These are phyloP conservation scores for Candida takata DNA, from an alignment of 805 yeast species.

Conservation along the genomic window DNA sequence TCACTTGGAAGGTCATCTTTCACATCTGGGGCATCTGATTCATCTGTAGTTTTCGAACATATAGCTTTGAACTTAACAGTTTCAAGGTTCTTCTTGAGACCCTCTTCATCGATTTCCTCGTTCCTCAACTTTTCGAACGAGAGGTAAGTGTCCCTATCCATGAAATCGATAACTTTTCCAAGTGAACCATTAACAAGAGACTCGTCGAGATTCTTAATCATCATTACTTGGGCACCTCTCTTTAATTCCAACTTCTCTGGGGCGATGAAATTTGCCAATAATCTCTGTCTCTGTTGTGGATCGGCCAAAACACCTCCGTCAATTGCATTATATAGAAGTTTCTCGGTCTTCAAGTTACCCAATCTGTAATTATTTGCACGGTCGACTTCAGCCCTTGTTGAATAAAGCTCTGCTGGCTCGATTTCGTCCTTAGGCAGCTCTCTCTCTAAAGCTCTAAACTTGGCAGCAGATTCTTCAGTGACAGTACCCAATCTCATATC, in stretches of 20 bases:
- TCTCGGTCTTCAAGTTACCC: conserved; percentile 35
- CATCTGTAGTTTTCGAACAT: neutral
- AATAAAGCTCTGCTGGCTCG: conserved; percentile 66
- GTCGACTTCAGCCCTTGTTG: conserved; percentile 69
- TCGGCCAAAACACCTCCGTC: conserved; percentile 49
- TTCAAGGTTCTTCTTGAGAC: conserved; percentile 21
- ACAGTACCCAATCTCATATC: conserved; percentile 64
- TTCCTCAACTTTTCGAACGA: conserved; percentile 27
- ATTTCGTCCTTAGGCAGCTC: conserved; percentile 50
- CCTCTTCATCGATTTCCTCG: conserved; percentile 18
- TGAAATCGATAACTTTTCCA: conserved; percentile 59
- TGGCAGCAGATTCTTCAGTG: conserved; percentile 36
- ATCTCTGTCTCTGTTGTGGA: conserved; percentile 33
- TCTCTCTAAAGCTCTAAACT: conserved; percentile 48
- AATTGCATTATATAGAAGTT: conserved; percentile 37
- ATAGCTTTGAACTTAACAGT: conserved; percentile 7
- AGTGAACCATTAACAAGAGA: conserved; percentile 71
- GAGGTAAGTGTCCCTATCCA: conserved; percentile 43
- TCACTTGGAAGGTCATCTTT: conserved; percentile 13
- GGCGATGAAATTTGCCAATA: conserved; percentile 55
- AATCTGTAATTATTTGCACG: conserved; percentile 51
- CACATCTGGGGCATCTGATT: neutral
- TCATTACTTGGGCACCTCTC: conserved; percentile 76
- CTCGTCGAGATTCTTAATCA: conserved; percentile 68
- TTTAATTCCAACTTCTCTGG: conserved; percentile 52